Conservation (phyloP, 1,139 yeast genomes). For the Arxiozyma heterogenica region DNA sequence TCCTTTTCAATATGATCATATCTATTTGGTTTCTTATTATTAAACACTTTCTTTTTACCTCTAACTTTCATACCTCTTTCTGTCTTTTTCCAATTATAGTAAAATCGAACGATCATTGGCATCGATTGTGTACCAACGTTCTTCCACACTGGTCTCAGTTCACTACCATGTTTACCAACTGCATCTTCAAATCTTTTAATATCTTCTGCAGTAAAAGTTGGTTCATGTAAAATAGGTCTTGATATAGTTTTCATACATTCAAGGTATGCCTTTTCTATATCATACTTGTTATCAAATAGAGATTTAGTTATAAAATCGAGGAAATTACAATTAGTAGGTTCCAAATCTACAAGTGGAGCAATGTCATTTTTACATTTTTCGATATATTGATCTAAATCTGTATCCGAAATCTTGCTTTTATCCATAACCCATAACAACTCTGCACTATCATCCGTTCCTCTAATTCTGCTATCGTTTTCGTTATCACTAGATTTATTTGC, state of each 20-base stretch:
- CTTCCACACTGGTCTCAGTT: slow-evolving; percentile 62
- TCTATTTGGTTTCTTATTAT: neutral
- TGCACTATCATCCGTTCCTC: slow-evolving; percentile 73
- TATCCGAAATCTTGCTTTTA: slow-evolving; percentile 30
- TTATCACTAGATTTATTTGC: slow-evolving; percentile 10
- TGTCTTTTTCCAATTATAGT: slow-evolving; percentile 88
- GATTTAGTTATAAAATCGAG: slow-evolving; percentile 59
- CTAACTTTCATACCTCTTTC: slow-evolving; percentile 53
- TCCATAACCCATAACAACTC: slow-evolving; percentile 59
- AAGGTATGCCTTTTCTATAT: slow-evolving; percentile 40
- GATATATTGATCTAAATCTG: slow-evolving; percentile 45
- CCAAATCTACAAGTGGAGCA: slow-evolving; percentile 45
- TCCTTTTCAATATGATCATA: neutral
- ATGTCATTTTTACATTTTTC: slow-evolving; percentile 41
- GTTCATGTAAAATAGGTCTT: slow-evolving; percentile 58
- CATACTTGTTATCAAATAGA: slow-evolving; percentile 45
- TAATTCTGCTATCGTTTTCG: slow-evolving; percentile 44
- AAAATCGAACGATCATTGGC: slow-evolving; percentile 74
- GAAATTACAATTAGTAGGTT: slow-evolving; percentile 60
- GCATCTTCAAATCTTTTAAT: slow-evolving; percentile 64
- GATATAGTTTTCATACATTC: slow-evolving; percentile 38
- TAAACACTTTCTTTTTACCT: slow-evolving; percentile 42
- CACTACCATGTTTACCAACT: slow-evolving; percentile 67
- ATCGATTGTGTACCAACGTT: slow-evolving; percentile 61
- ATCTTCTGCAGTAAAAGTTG: slow-evolving; percentile 61